Evolutionary conservation across 257 asterid genomes (phyloP).

Genomic region (Fraxinus americana): DNA sequence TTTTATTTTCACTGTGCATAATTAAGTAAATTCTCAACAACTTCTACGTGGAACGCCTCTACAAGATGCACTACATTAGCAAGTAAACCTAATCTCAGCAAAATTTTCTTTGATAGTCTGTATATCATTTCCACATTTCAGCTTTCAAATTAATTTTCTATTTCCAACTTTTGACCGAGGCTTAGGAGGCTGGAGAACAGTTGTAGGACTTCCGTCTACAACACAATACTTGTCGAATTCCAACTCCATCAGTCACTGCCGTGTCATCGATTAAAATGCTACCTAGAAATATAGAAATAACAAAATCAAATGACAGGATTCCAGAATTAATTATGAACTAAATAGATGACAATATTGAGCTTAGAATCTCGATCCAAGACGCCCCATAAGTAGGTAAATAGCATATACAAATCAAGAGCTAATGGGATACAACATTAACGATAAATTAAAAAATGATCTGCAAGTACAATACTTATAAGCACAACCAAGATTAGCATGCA

Average conservation of each 20-base stretch:
- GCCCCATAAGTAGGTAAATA: too few relatives aligned
- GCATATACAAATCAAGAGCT: neutral
- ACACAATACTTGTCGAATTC: constrained; percentile 27
- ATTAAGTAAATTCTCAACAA: too few relatives aligned
- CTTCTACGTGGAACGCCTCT: constrained; percentile 50
- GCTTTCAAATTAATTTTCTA: constrained; percentile 49
- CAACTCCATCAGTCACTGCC: neutral
- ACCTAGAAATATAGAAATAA: neutral
- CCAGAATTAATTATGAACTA: neutral
- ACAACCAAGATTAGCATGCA: neutral
- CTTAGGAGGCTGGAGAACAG: constrained; percentile 74
- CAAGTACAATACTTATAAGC: neutral
- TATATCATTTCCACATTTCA: constrained; percentile 38
- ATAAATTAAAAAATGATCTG: neutral
- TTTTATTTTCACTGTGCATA: too few relatives aligned
- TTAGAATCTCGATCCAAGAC: neutral
- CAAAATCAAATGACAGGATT: neutral
- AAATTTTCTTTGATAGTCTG: constrained; percentile 40
- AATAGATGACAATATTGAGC: neutral
- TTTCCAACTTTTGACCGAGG: constrained; percentile 44
- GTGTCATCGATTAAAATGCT: neutral
- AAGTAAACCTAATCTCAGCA: constrained; percentile 49
- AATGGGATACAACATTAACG: neutral
- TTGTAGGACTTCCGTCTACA: constrained; percentile 90
- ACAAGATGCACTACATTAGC: constrained; percentile 74